Conservation (phyloP, 805 yeast genomes). For the Kodamaea neixiangensis region DNA sequence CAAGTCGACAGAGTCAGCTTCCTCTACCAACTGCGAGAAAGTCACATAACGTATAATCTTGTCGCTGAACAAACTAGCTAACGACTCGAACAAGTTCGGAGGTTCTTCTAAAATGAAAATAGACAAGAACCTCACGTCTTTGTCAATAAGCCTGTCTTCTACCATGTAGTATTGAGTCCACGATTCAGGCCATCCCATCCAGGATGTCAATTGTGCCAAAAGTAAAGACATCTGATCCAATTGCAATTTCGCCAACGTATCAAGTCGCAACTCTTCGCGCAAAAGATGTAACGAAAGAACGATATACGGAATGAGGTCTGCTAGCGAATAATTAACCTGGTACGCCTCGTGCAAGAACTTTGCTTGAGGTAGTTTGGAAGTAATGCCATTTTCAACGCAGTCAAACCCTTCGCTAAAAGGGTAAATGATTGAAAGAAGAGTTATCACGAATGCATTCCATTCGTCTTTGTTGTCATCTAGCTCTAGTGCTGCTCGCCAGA, state of each 20-base stretch:
- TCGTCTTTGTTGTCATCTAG: constrained; percentile 47
- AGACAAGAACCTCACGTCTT: constrained; percentile 42
- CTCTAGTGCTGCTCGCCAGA: constrained; percentile 60
- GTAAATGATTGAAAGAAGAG: constrained; percentile 50
- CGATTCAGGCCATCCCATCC: constrained; percentile 73
- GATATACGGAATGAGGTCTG: constrained; percentile 62
- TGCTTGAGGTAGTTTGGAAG: constrained; percentile 34
- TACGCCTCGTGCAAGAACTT: constrained; percentile 26
- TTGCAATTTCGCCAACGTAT: constrained; percentile 42
- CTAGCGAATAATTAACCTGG: constrained; percentile 40
- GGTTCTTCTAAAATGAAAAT: constrained; percentile 52
- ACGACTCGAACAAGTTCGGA: constrained; percentile 58
- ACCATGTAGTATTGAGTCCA: constrained; percentile 64
- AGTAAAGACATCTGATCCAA: constrained; percentile 50
- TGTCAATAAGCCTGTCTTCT: constrained; percentile 36
- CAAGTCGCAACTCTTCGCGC: constrained; percentile 71
- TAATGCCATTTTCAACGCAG: constrained; percentile 23
- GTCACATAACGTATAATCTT: constrained; percentile 56
- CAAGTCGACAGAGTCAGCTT: constrained; percentile 58
- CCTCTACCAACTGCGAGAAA: constrained; percentile 68
- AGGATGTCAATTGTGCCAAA: constrained; percentile 58
- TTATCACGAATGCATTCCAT: constrained; percentile 60
- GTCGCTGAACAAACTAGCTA: constrained; percentile 49
- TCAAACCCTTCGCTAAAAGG: constrained; percentile 40
- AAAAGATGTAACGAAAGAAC: constrained; percentile 71